Percentiles rank a stretch among this genome's conserved stretches.
Evolutionary conservation across 1,139 yeast genomes (phyloP).

Genomic region (Nadsonia starkeyi-henricii): DNA sequence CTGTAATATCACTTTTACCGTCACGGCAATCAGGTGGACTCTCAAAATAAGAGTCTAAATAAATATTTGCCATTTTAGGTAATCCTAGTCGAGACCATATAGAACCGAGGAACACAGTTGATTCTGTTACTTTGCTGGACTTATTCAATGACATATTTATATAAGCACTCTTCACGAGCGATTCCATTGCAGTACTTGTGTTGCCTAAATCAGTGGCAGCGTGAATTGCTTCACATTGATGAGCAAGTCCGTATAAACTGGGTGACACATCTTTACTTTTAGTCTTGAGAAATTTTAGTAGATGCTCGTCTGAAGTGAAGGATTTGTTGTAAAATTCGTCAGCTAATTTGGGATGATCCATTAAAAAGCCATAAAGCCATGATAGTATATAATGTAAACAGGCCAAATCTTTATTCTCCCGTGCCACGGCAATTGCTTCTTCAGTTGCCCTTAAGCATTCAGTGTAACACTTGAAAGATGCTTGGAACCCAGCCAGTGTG

Average conservation of each 20-base stretch:
- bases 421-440: constrained; percentile 77
- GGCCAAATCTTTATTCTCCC: constrained; percentile 66
- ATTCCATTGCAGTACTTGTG: constrained; percentile 35
- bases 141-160: constrained; percentile 31
- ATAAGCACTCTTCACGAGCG: constrained; percentile 39
- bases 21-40: constrained; percentile 6
- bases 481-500: constrained; percentile 65
- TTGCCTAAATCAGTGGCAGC: constrained; percentile 38
- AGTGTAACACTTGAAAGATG: constrained; percentile 56
- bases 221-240: constrained; percentile 45
- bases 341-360: constrained; percentile 38
- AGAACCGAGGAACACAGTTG: constrained; percentile 18
- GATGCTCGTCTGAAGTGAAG: constrained; percentile 36
- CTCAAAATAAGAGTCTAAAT: constrained; percentile 10
- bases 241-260: constrained; percentile 41
- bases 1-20: constrained; percentile 9
- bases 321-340: constrained; percentile 8
- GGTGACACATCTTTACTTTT: constrained; percentile 42
- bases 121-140: constrained; percentile 14
- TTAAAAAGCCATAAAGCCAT: constrained; percentile 64
- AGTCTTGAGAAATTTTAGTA: constrained; percentile 46
- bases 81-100: constrained; percentile 18
- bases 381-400: constrained; percentile 67
- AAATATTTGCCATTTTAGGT: constrained; percentile 11
- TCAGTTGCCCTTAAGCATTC: constrained; percentile 73